These are phyloP conservation scores for Exophiala alcalophila DNA, from an alignment of 2,329 filamentous ascomycete genomes.

Conservation along the genomic window DNA sequence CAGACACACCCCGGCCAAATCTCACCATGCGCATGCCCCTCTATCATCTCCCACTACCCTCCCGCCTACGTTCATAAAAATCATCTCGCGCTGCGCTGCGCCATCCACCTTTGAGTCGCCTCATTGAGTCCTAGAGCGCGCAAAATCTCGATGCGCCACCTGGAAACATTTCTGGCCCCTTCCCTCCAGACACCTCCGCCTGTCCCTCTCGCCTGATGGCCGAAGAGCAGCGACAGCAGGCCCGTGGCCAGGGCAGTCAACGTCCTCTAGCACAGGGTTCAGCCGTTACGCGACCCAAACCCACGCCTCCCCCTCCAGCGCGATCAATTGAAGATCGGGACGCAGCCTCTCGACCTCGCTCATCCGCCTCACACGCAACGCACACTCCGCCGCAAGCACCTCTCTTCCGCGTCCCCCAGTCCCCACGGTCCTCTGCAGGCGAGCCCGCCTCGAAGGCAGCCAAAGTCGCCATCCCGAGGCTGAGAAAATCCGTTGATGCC, in stretches of 20 bases:
- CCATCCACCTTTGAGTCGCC: no score
- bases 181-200: no score
- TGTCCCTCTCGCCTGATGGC: no score
- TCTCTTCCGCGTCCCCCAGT: constrained; percentile 26
- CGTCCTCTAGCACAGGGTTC: constrained; percentile 1
- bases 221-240: constrained; percentile 14
- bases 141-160: no score
- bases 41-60: no score
- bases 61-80: no score
- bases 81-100: no score
- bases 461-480: constrained; percentile 35
- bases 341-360: constrained; percentile 5
- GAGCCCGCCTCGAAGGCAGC: constrained; percentile 21
- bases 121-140: no score
- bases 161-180: no score
- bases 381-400: constrained; percentile 7
- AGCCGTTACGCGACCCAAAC: constrained; percentile 8
- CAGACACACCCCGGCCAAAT: no score
- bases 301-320: constrained; percentile 5
- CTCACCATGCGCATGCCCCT: no score
- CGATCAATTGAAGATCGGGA: constrained; percentile 23
- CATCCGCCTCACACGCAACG: constrained; percentile 9
- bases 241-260: constrained; percentile 7
- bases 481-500: constrained; percentile 28
- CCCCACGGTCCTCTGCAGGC: constrained; percentile 14